Conservation (phyloP, 2,329 filamentous ascomycete genomes). For the Fusarium nematophilum region DNA sequence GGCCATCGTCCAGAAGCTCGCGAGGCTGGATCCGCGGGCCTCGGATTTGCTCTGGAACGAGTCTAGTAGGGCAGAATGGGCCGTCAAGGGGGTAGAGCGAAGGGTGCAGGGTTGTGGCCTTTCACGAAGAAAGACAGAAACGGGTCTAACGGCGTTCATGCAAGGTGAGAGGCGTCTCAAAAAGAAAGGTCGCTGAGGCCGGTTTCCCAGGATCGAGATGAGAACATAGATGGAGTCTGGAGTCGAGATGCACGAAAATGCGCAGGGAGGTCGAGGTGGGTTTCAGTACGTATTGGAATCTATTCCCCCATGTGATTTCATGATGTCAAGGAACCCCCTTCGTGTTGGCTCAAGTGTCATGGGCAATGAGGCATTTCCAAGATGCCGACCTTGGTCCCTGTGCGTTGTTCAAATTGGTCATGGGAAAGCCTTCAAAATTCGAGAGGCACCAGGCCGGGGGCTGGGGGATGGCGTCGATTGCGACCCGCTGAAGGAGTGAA, state of each 20-base stretch:
- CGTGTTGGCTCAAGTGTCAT: slow-evolving; percentile 8
- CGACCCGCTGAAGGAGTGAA: slow-evolving; percentile 2
- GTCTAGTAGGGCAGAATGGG: slow-evolving; percentile 18
- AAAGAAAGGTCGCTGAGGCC: background rate
- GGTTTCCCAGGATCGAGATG: background rate
- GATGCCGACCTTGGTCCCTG: slow-evolving; percentile 25
- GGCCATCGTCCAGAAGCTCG: slow-evolving; percentile 12
- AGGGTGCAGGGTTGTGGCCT: background rate
- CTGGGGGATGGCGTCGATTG: background rate
- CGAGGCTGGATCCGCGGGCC: slow-evolving; percentile 11
- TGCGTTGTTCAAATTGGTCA: slow-evolving; percentile 16
- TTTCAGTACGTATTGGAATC: background rate
- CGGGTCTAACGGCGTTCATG: slow-evolving; percentile 19
- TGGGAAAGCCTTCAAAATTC: slow-evolving; percentile 8
- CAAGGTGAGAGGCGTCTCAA: background rate
- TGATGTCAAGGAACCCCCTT: slow-evolving; percentile 3
- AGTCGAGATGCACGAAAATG: slow-evolving; percentile 10
- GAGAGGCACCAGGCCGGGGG: background rate
- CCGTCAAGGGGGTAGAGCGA: slow-evolving; percentile 2
- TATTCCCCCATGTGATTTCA: background rate
- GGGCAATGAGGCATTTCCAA: slow-evolving; percentile 38
- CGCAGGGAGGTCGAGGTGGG: slow-evolving; percentile 1
- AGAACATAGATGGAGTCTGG: slow-evolving; percentile 4
- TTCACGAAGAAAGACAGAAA: slow-evolving; percentile 8
- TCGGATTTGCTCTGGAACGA: slow-evolving; percentile 16